A percentile compares a stretch with the other conserved stretches of the same genome.
phyloP scores from a whole-genome alignment of 441 rosid species.

The Pelargonium hybrid region DNA sequence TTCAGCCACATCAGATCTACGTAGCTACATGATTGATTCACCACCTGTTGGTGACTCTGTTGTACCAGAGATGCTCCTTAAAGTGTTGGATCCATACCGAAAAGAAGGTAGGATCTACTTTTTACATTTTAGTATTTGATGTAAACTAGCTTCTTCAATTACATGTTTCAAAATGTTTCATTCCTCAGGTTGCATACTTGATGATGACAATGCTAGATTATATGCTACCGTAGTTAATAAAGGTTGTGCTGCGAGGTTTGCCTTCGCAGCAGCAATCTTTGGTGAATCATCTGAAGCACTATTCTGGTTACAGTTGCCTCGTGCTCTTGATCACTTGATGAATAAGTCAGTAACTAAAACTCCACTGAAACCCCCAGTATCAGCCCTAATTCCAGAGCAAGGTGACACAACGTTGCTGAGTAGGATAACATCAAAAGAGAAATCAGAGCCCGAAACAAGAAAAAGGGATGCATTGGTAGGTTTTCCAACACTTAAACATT shows the following conservation, averaged over 20 bases:
- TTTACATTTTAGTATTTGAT: conserved; percentile 3
- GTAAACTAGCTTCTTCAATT: conserved; percentile 10
- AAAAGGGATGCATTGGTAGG: conserved; percentile 48
- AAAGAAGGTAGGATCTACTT: conserved; percentile 49
- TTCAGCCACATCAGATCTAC: conserved; percentile 65
- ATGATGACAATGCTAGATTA: conserved; percentile 81
- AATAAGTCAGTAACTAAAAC: conserved; percentile 49
- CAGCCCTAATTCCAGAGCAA: conserved; percentile 29
- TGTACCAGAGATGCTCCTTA: conserved; percentile 92
- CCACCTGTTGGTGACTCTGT: conserved; percentile 81
- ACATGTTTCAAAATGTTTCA: conserved; percentile 18
- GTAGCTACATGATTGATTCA: conserved; percentile 72
- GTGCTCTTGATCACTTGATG: conserved; percentile 69
- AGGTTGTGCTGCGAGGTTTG: conserved; percentile 80
- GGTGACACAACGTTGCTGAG: conserved; percentile 41
- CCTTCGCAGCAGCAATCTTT: conserved; percentile 89
- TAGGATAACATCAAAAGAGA: conserved; percentile 51
- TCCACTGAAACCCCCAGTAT: conserved; percentile 30
- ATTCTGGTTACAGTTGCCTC: conserved; percentile 95
- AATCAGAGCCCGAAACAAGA: conserved; percentile 30
- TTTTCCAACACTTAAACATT: background rate
- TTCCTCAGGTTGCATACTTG: conserved; percentile 70
- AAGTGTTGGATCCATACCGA: conserved; percentile 83
- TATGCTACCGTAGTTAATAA: conserved; percentile 74
- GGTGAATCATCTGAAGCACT: conserved; percentile 87